These are phyloP conservation scores for Xylariaceae sp. DNA, from an alignment of 2,329 filamentous ascomycete species.

Conservation along the genomic window DNA sequence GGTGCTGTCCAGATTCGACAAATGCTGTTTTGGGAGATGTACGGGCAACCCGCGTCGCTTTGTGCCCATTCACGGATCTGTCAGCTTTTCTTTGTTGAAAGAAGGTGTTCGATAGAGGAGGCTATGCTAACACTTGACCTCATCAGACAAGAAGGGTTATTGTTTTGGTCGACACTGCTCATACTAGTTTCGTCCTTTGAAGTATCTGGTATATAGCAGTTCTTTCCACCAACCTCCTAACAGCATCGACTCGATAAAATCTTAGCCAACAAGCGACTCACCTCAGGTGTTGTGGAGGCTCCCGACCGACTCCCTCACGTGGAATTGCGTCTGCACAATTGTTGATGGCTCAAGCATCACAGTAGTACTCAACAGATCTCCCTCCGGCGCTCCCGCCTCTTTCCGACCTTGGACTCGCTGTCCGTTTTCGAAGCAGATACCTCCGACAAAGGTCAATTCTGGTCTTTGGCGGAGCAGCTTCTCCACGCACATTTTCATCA, in stretches of 20 bases:
- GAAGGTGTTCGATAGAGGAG: too few species aligned
- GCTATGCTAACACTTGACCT: constrained; percentile 2
- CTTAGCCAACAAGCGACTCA: neutral
- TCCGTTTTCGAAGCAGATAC: constrained; percentile 35
- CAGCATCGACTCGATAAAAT: constrained; percentile 7
- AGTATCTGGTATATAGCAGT: constrained; percentile 8
- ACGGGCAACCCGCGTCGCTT: too few species aligned
- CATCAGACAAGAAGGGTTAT: constrained; percentile 3
- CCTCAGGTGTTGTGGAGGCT: too few species aligned
- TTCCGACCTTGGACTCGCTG: constrained; percentile 33
- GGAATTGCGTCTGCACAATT: constrained; percentile 2
- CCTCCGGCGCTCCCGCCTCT: constrained; percentile 28
- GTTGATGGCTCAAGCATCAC: constrained; percentile 35
- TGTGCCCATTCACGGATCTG: too few species aligned
- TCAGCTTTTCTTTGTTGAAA: too few species aligned
- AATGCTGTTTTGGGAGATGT: too few species aligned
- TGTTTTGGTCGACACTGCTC: constrained; percentile 4
- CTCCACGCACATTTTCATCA: constrained; percentile 37
- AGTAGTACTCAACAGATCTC: constrained; percentile 31
- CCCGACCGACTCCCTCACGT: neutral
- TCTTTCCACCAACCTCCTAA: constrained; percentile 2
- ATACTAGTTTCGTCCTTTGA: neutral
- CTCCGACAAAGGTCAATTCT: constrained; percentile 27
- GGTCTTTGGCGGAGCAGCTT: constrained; percentile 28
- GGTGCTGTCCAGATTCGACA: too few species aligned